Conservation (phyloP, 148 eudicot species). For the Vaccinium corymbosum region DNA sequence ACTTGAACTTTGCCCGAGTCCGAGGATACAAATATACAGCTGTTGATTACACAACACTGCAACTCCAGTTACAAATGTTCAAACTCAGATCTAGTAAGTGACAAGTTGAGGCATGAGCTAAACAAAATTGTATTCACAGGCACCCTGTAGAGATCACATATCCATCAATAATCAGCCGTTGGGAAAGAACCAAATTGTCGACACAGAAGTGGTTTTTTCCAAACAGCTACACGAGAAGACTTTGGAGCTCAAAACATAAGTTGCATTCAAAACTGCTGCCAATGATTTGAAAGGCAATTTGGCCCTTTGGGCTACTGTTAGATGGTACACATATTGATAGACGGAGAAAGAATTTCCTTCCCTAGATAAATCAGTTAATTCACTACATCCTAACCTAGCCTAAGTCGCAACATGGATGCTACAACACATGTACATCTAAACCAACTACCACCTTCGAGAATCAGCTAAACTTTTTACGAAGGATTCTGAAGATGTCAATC, state of each 20-base stretch:
- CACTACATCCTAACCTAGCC: constrained; percentile 11
- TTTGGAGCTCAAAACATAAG: background rate
- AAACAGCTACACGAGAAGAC: background rate
- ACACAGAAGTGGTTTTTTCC: background rate
- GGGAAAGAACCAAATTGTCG: background rate
- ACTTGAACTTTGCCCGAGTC: too few species aligned
- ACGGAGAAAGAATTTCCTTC: background rate
- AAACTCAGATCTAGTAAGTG: too few species aligned
- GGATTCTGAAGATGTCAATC: background rate
- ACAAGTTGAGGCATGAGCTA: too few species aligned
- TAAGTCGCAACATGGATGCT: background rate
- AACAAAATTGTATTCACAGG: too few species aligned
- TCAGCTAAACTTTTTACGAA: background rate
- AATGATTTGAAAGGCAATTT: constrained; percentile 4
- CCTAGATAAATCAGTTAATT: background rate
- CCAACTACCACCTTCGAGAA: background rate
- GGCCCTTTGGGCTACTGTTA: background rate
- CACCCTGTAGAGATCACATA: too few species aligned
- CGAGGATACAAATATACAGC: too few species aligned
- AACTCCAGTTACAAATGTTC: too few species aligned
- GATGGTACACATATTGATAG: background rate
- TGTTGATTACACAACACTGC: too few species aligned
- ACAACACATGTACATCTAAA: constrained; percentile 13
- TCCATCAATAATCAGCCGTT: background rate
- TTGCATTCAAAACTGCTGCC: constrained; percentile 36